These are phyloP conservation scores for Aspergillus panamensis DNA, from an alignment of 495 filamentous ascomycete species.

Conservation along the genomic window DNA sequence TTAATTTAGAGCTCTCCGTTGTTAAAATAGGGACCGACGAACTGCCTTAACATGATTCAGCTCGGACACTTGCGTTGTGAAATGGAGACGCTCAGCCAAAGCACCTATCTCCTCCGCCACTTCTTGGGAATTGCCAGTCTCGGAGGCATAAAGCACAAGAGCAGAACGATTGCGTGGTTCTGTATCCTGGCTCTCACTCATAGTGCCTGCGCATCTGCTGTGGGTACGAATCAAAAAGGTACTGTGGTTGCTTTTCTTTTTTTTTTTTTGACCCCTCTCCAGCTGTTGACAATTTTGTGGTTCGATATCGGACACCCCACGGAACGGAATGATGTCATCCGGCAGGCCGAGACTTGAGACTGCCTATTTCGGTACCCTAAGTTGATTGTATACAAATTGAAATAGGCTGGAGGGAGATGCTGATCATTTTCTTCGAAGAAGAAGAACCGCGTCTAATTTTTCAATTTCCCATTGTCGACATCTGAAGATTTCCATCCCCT, in stretches of 20 bases:
- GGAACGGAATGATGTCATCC: constrained; percentile 26
- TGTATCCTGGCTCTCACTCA: constrained; percentile 24
- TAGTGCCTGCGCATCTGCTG: constrained; percentile 14
- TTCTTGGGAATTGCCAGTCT: constrained; percentile 91
- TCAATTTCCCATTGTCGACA: neutral
- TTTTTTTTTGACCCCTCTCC: constrained; percentile 4
- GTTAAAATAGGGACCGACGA: constrained; percentile 29
- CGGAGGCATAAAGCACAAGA: constrained; percentile 86
- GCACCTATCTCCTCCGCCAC: constrained; percentile 78
- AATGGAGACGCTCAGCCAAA: constrained; percentile 68
- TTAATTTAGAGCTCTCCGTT: constrained; percentile 1
- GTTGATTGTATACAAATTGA: neutral
- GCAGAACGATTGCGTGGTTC: constrained; percentile 47
- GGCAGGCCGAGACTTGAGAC: neutral
- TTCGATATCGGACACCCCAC: constrained; percentile 6
- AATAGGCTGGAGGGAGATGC: neutral
- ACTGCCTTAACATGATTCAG: constrained; percentile 75
- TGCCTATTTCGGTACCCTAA: neutral
- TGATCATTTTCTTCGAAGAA: neutral
- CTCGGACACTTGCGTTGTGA: constrained; percentile 66
- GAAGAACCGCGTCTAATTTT: too few species aligned
- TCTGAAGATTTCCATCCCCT: neutral
- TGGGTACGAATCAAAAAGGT: neutral
- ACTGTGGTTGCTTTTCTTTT: constrained; percentile 1
- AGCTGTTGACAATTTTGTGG: constrained; percentile 9